These are phyloP conservation scores for Diaporthe batatas DNA, from an alignment of 2,329 filamentous ascomycete genomes.

Conservation along the genomic window DNA sequence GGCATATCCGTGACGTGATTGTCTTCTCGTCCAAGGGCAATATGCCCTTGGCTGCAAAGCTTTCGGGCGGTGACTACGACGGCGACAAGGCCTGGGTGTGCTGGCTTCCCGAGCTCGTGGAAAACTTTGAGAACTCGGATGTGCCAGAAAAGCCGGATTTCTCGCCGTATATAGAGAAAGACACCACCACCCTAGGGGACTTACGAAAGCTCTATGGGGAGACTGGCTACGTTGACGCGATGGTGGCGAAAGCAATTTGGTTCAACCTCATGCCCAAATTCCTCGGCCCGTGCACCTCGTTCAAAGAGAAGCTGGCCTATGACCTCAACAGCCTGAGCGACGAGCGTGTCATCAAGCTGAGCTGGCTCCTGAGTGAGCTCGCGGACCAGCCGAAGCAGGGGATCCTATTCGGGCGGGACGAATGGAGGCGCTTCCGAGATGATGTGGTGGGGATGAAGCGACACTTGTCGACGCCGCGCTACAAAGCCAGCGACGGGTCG, in stretches of 20 bases:
- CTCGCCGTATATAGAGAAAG: conserved; percentile 62
- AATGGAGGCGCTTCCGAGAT: conserved; percentile 57
- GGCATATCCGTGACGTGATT: conserved; percentile 81
- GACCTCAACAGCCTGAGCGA: conserved; percentile 64
- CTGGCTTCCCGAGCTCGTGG: conserved; percentile 77
- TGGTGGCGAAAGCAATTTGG: conserved; percentile 66
- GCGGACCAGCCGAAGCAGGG: conserved; percentile 72
- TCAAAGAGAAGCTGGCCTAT: conserved; percentile 75
- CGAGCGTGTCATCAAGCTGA: conserved; percentile 61
- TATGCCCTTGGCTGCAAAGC: conserved; percentile 73
- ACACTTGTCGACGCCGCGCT: conserved; percentile 27
- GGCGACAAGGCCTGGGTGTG: conserved; percentile 83
- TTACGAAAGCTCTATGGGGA: conserved; percentile 49
- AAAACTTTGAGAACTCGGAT: conserved; percentile 73
- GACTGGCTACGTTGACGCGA: conserved; percentile 54
- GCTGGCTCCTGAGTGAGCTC: conserved; percentile 64
- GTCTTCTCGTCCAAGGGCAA: conserved; percentile 78
- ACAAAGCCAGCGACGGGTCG: conserved; percentile 11
- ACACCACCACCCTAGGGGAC: conserved; percentile 60
- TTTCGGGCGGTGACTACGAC: conserved; percentile 87
- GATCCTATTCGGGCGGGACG: conserved; percentile 59
- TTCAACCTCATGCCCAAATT: conserved; percentile 70
- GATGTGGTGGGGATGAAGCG: conserved; percentile 38
- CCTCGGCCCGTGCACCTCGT: conserved; percentile 74
- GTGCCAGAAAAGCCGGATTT: conserved; percentile 52